Evolutionary conservation across 192 early-diverging fungal species (phyloP).

Genomic region (Spinellus fusiger): DNA sequence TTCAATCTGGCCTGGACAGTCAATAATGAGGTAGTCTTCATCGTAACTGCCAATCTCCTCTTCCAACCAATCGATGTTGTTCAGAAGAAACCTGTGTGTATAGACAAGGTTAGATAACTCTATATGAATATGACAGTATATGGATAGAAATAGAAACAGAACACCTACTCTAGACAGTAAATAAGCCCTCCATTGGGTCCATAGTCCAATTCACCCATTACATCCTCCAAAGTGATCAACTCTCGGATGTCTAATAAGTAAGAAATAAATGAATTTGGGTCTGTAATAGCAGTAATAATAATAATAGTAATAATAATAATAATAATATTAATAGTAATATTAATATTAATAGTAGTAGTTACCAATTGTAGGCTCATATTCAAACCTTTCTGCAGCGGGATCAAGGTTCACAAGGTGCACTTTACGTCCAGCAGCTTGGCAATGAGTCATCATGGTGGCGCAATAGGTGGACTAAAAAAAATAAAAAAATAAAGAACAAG

Average conservation of each 20-base stretch:
- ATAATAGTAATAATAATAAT: background rate
- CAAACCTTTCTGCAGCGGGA: slow-evolving; percentile 94
- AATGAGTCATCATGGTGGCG: slow-evolving; percentile 91
- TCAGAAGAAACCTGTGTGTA: slow-evolving; percentile 65
- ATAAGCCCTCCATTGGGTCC: slow-evolving; percentile 97
- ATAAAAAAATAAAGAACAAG: slow-evolving; percentile 1
- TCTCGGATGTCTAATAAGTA: slow-evolving; percentile 76
- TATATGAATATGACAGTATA: background rate
- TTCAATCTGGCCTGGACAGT: slow-evolving; percentile 98
- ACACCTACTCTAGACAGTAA: slow-evolving; percentile 89
- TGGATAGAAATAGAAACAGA: background rate
- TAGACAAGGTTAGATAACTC: background rate
- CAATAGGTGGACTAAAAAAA: slow-evolving; percentile 82
- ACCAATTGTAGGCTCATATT: slow-evolving; percentile 86
- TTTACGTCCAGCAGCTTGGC: slow-evolving; percentile 70
- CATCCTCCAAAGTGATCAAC: slow-evolving; percentile 95
- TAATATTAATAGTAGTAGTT: background rate
- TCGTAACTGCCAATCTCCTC: slow-evolving; percentile 86
- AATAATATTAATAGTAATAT: background rate
- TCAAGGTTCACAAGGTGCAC: slow-evolving; percentile 96
- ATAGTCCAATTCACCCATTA: slow-evolving; percentile 94
- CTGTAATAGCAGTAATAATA: slow-evolving; percentile 13
- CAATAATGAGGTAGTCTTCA: slow-evolving; percentile 96
- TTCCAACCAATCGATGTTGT: slow-evolving; percentile 97
- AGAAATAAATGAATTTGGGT: background rate